Evolutionary conservation across 768 basidiomycete genomes (phyloP), one percentile per base, ranked within the genome.

Genomic region (Amanita rubescens): DNA sequence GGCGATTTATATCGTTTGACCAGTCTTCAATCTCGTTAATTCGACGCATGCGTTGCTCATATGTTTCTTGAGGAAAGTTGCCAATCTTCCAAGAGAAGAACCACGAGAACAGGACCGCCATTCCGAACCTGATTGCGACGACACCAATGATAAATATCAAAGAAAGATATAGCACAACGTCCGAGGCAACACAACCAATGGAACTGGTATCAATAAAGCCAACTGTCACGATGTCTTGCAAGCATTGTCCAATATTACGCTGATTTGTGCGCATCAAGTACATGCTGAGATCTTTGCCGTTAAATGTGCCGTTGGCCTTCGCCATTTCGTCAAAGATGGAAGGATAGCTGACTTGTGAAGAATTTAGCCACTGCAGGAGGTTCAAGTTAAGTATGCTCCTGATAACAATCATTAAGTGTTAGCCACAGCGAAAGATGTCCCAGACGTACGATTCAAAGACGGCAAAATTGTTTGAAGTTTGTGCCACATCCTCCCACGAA

Each of bases 31-130:
- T 96, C 67, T 93, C 90, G 20, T 81, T 80, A 2, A 87, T 84
- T 20, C 95, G 85, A 56, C 84, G 82, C 84, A 92, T 92, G 12
- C 94, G 81, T 65, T 98, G 82, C 65, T 90, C 85, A 65, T 94
- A 92, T 14, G 92, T 91, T 71, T 99, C 96, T 35, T 81, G 79
- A 57, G 88, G 87, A 77, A 95, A 98, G 58, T 90, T 87, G 45
- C 96, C 96, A 38, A 99, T 76, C 62, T 84, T 84, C 85, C 90
- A 93, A n/a, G 89, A 92, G 67, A 90, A 87, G 79, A 97, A 98
- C 96, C 96, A 99, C 22, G 89, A 79, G 70, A 98, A 99, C 66
- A 95, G 76, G 64, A 96, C 90, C 44, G 96, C 96, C 93, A 98
- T 95, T 60, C 80, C 74, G 72, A 98, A 99, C 33, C 93, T 90